phyloP scores from a whole-genome alignment of 495 filamentous ascomycete genomes.

The Penicillium roqueforti region DNA sequence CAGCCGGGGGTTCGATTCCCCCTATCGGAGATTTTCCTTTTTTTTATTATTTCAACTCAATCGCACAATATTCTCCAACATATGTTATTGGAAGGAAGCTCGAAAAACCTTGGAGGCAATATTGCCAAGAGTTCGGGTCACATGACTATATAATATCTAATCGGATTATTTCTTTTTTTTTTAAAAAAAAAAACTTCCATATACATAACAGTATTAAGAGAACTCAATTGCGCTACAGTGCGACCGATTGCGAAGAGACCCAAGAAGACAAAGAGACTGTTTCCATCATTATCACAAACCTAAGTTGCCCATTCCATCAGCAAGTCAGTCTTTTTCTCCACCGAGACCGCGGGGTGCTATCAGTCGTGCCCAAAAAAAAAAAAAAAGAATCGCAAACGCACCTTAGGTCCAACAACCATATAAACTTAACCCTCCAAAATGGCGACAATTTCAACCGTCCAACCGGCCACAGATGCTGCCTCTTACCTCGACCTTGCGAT shows the following conservation, averaged over 20 bases:
- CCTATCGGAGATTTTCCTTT: slow-evolving; percentile 38
- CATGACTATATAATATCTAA: slow-evolving; percentile 23
- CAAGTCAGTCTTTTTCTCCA: not conserved
- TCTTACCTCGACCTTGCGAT: slow-evolving; percentile 75
- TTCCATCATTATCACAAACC: not conserved
- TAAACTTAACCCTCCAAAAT: slow-evolving; percentile 20
- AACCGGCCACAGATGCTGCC: slow-evolving; percentile 21
- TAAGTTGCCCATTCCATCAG: not conserved
- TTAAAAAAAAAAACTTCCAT: not conserved
- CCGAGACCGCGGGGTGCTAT: slow-evolving; percentile 13
- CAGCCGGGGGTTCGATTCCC: slow-evolving; percentile 43
- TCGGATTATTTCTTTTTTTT: slow-evolving; percentile 6
- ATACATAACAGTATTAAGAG: not conserved
- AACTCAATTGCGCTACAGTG: slow-evolving; percentile 3
- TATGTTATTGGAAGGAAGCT: no score
- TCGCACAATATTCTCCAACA: no score
- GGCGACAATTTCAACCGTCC: slow-evolving; percentile 19
- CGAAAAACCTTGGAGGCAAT: no score
- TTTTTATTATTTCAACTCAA: no score
- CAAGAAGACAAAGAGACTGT: not conserved
- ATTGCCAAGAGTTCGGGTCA: slow-evolving; percentile 5
- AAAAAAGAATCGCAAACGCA: slow-evolving; percentile 8
- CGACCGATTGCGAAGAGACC: not conserved
- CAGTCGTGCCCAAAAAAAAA: not conserved
- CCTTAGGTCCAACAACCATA: slow-evolving; percentile 1